Percentiles rank a stretch among this genome's conserved stretches.
phyloP scores from a whole-genome alignment of 1,284 basidiomycete genomes.

The Ustilago nuda region DNA sequence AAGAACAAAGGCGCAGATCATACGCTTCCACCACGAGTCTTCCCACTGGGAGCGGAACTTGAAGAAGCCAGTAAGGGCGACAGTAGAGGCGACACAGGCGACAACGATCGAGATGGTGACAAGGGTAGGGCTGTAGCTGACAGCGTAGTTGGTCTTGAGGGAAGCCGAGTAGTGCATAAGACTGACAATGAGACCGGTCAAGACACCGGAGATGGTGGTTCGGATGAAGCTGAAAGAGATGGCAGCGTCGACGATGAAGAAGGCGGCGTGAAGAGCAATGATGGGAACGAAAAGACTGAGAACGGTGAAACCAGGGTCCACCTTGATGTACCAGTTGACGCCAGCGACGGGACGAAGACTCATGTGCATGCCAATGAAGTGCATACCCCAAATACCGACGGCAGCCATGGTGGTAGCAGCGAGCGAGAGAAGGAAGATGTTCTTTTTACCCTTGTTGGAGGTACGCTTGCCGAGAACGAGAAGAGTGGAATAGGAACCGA shows the following conservation, averaged over 20 bases:
- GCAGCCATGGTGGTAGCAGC: conserved; percentile 73
- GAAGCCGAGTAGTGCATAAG: conserved; percentile 72
- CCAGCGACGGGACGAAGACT: conserved; percentile 68
- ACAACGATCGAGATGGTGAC: conserved; percentile 71
- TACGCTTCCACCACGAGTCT: conserved; percentile 72
- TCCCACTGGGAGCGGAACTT: conserved; percentile 72
- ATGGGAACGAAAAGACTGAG: conserved; percentile 72
- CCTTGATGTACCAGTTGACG: conserved; percentile 70
- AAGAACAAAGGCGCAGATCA: conserved; percentile 70
- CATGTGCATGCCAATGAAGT: conserved; percentile 72
- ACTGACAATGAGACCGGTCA: conserved; percentile 82
- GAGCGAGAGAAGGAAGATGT: conserved; percentile 71
- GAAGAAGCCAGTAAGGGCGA: conserved; percentile 72
- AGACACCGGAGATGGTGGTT: conserved; percentile 74
- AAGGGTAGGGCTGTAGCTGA: conserved; percentile 68
- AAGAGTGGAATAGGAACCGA: conserved; percentile 72
- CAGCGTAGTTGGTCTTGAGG: conserved; percentile 69
- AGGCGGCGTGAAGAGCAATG: conserved; percentile 71
- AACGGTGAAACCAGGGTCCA: conserved; percentile 71
- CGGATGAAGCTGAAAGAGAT: conserved; percentile 70
- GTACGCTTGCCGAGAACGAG: conserved; percentile 71
- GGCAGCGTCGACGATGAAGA: conserved; percentile 71
- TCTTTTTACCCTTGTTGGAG: conserved; percentile 70
- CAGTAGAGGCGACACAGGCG: conserved; percentile 71
- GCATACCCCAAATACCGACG: conserved; percentile 68